Conservation (phyloP, 2,329 filamentous ascomycete species). For the Didymosphaeria variabile region DNA sequence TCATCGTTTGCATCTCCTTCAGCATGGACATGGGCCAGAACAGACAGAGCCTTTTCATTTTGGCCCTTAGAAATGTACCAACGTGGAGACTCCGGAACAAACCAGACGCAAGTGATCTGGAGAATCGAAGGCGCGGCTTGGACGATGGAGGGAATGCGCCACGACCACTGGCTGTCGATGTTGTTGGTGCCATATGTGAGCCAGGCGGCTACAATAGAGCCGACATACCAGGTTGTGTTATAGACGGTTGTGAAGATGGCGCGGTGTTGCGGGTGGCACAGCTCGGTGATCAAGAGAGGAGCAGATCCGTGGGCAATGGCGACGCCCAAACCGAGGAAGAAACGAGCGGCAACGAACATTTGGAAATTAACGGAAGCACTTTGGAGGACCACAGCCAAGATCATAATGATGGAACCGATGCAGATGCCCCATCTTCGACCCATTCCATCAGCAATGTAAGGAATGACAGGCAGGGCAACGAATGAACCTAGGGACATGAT, state of each 20-base stretch:
- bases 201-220: conserved; percentile 61
- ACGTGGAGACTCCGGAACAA: conserved; percentile 67
- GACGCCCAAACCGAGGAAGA: conserved; percentile 39
- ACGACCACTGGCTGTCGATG: conserved; percentile 56
- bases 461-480: conserved; percentile 33
- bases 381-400: conserved; percentile 36
- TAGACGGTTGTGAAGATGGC: conserved; percentile 38
- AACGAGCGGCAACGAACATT: conserved; percentile 40
- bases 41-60: conserved; percentile 65
- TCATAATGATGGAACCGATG: conserved; percentile 40
- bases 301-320: conserved; percentile 36
- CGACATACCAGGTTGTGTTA: conserved; percentile 56
- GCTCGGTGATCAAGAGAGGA: conserved; percentile 53
- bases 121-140: conserved; percentile 56
- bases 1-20: conserved; percentile 58
- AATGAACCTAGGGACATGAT: conserved; percentile 38
- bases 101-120: conserved; percentile 52
- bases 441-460: conserved; percentile 37
- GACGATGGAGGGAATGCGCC: conserved; percentile 63
- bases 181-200: conserved; percentile 51
- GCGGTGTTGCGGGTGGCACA: conserved; percentile 51
- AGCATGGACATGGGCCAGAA: conserved; percentile 69
- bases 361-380: conserved; percentile 35
- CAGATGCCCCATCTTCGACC: conserved; percentile 38
- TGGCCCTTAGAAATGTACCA: conserved; percentile 71